phyloP scores from a whole-genome alignment of 306 rosid species.

The Acacia confusa region DNA sequence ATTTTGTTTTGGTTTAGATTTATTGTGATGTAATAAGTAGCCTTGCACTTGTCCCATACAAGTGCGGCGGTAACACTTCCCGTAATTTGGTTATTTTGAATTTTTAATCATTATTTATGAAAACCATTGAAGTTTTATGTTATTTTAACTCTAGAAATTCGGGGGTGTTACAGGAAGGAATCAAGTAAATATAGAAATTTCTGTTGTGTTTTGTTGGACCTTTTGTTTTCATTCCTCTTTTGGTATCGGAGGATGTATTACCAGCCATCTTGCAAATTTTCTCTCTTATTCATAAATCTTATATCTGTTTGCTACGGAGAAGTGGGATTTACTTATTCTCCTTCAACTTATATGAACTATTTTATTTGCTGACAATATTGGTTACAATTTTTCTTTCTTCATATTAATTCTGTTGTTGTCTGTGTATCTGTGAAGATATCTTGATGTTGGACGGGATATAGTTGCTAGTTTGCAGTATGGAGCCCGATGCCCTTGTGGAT shows the following conservation, averaged over 20 bases:
- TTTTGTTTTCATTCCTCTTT: conserved; percentile 9
- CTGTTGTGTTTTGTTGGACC: not conserved
- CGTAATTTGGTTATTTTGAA: too few relatives aligned
- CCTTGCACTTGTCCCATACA: too few relatives aligned
- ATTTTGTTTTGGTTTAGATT: too few relatives aligned
- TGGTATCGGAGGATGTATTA: conserved; percentile 14
- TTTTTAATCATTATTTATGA: too few relatives aligned
- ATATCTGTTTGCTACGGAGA: not conserved
- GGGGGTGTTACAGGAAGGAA: too few relatives aligned
- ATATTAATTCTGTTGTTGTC: conserved; percentile 16
- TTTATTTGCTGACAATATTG: conserved; percentile 16
- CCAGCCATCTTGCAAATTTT: conserved; percentile 15
- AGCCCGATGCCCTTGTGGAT: conserved; percentile 91
- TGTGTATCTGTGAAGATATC: conserved; percentile 64
- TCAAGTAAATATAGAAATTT: not conserved
- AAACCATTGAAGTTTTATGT: too few relatives aligned
- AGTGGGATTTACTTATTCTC: conserved; percentile 11
- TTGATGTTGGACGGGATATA: conserved; percentile 93
- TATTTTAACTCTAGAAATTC: too few relatives aligned
- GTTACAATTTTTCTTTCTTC: conserved; percentile 6
- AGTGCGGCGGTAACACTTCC: too few relatives aligned
- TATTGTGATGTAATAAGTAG: too few relatives aligned
- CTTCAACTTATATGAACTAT: conserved; percentile 2
- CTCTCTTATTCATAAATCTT: not conserved
- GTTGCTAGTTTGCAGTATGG: conserved; percentile 90